A percentile compares a stretch with the other conserved stretches of the same genome.
These are phyloP conservation scores for Metarhizium anisopliae DNA, from an alignment of 2,329 filamentous ascomycete genomes.

Conservation along the genomic window DNA sequence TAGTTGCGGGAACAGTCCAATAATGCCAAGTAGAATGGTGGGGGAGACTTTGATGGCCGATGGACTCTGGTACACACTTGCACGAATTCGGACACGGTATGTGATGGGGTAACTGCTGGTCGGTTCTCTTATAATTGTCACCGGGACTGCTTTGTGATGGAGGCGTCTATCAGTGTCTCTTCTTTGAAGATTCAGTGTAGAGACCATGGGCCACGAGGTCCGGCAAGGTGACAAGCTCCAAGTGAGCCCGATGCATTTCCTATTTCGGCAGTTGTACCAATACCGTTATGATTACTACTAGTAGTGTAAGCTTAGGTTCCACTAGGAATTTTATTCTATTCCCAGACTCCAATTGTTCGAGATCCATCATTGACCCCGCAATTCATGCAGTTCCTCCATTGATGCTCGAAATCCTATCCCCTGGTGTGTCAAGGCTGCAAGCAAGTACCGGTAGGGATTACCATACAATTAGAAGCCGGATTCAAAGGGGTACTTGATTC, in stretches of 20 bases:
- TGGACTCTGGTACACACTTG: background rate
- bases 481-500: no score
- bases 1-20: slow-evolving; percentile 6
- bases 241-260: background rate
- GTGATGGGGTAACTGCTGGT: background rate
- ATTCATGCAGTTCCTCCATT: no score
- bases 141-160: background rate
- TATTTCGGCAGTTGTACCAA: background rate
- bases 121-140: background rate
- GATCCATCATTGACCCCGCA: no score
- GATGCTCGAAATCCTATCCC: no score
- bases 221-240: background rate
- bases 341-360: no score
- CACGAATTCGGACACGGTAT: background rate
- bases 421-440: no score
- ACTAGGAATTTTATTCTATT: no score
- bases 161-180: background rate
- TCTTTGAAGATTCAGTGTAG: background rate
- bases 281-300: background rate
- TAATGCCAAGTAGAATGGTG: background rate
- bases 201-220: background rate
- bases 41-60: background rate
- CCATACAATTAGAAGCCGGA: no score
- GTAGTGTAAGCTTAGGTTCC: no score
- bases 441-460: no score